Conservation (phyloP, 345 rosid genomes). For the Aethionema arabicum region DNA sequence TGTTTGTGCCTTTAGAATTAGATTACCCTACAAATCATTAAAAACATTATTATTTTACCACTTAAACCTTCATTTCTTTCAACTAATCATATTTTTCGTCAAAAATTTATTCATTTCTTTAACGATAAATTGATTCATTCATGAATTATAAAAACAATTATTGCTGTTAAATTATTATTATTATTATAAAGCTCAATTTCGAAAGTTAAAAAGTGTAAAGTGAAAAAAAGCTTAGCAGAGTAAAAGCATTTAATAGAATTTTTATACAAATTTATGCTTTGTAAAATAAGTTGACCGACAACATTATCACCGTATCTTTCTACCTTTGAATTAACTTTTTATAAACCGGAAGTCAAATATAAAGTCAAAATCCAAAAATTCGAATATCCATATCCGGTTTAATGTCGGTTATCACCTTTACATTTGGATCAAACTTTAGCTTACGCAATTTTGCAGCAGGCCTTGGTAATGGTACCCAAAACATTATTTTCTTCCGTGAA, state of each 20-base stretch:
- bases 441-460: slow-evolving; percentile 14
- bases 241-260: too few relatives aligned
- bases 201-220: slow-evolving; percentile 5
- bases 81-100: slow-evolving; percentile 29
- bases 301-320: too few relatives aligned
- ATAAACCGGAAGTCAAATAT: slow-evolving; percentile 9
- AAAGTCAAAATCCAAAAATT: neutral
- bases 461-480: neutral
- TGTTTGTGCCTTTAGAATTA: slow-evolving; percentile 6
- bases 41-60: slow-evolving; percentile 19
- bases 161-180: neutral
- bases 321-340: too few relatives aligned
- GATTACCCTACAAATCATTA: slow-evolving; percentile 13
- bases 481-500: slow-evolving; percentile 14
- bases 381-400: slow-evolving; percentile 6
- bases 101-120: slow-evolving; percentile 19
- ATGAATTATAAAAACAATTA: slow-evolving; percentile 22
- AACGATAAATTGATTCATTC: too few relatives aligned
- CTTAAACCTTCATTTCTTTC: neutral
- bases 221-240: too few relatives aligned
- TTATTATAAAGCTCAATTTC: neutral
- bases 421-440: slow-evolving; percentile 9
- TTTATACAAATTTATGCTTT: too few relatives aligned
- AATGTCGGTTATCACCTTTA: slow-evolving; percentile 2
- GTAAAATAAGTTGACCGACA: too few relatives aligned